Base-by-base conservation (phyloP, 2,329 filamentous ascomycete species). In the Xylariaceae sp. region DNA sequence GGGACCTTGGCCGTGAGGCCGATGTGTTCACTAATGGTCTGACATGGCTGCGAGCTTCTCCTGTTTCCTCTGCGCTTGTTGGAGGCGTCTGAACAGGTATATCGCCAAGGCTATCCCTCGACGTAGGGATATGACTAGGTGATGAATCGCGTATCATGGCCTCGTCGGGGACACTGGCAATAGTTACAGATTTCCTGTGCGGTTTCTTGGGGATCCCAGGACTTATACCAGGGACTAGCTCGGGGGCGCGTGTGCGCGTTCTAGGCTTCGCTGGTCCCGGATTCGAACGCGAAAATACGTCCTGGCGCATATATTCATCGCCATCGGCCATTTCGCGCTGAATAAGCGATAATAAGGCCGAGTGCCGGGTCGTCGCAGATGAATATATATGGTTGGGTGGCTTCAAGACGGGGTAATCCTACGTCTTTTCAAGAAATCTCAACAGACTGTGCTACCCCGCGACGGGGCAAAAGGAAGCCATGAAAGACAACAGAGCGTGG, bases 261-360 rank as follows among this genome's bases (percentile, higher is more conserved):
- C 61, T 67, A 41, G 54, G 55, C 51, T 62, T 68, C 55, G 60
- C 64, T 15, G 56, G 53, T n/a, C 48, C 54, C 47, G 64, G 48
- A 18, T 60, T 62, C 34, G 60, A 57, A 48, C 58, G 64, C 17
- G 60, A 58, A 11, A 63, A 58, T 34, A 37, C 49, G 15, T 64
- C 64, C 13, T 57, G 62, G 44, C 57, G 65, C 49, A 51, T 23
- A 50, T 50, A 64, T 41, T 64, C 64, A 47, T 59, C 63, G 10
- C 53, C 58, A 41, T 69, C 65, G 41, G 67, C 64, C 68, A 69
- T 69, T 35, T 61, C 49, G 65, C 61, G n/a, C 61, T 51, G 39
- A 37, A 23, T 45, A 48, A 53, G 60, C 54, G 57, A 57, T 61
- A 61, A 44, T 18, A 18, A 8, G 57, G 47, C 49, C 35, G 51